Evolutionary conservation across 345 rosid species (phyloP).

Genomic region (Moricandia moricandioides): DNA sequence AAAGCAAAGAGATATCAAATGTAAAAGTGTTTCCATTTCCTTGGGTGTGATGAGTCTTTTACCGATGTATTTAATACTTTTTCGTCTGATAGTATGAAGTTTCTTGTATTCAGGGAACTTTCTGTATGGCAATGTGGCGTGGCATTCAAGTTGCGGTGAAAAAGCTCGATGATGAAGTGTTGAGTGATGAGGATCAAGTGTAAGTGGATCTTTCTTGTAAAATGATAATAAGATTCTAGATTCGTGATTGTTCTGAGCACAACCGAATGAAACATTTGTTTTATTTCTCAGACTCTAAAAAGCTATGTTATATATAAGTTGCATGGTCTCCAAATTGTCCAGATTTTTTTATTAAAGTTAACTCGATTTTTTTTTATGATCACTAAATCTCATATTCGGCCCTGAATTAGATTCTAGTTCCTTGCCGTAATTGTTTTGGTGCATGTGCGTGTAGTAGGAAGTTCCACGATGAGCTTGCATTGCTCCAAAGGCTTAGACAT

Average conservation of each 20-base stretch:
- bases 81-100: background rate
- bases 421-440: background rate
- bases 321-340: too few relatives aligned
- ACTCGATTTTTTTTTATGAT: too few relatives aligned
- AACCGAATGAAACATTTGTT: too few relatives aligned
- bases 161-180: conserved; percentile 66
- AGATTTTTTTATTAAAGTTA: too few relatives aligned
- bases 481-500: conserved; percentile 90
- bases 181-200: conserved; percentile 78
- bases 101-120: conserved; percentile 68
- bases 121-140: conserved; percentile 73
- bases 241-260: too few relatives aligned
- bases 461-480: conserved; percentile 87
- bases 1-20: conserved; percentile 73
- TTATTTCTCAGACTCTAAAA: too few relatives aligned
- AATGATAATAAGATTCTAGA: conserved; percentile 2
- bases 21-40: conserved; percentile 29
- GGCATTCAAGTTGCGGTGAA: conserved; percentile 92
- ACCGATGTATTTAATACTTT: background rate
- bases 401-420: background rate
- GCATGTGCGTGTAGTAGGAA: conserved; percentile 49
- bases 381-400: too few relatives aligned
- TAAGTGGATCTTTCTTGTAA: conserved; percentile 34
- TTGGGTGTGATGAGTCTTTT: background rate
- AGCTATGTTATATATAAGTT: too few relatives aligned